Conservation (phyloP, 2,329 filamentous ascomycete genomes). For the Sordariomycetes sp. region DNA sequence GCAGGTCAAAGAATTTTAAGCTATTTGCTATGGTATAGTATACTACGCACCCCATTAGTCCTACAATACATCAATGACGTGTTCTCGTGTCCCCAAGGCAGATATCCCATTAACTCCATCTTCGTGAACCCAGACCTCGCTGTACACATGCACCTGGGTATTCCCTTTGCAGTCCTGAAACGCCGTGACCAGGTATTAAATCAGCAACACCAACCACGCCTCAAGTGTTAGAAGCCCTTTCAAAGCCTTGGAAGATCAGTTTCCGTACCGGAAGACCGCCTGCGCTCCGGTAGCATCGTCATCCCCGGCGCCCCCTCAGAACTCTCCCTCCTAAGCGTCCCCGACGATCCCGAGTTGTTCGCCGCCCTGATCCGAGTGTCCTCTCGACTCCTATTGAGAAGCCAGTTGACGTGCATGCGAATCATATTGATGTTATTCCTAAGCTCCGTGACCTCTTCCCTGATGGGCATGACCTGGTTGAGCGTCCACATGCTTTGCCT, state of each 20-base stretch:
- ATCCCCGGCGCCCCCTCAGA: slow-evolving; percentile 11
- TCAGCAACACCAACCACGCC: background rate
- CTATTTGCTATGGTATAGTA: no score
- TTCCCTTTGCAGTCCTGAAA: no score
- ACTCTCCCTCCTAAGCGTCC: slow-evolving; percentile 20
- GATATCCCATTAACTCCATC: no score
- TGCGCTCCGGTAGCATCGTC: slow-evolving; percentile 20
- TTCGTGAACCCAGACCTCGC: no score
- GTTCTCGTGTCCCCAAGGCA: no score
- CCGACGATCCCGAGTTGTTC: slow-evolving; percentile 20
- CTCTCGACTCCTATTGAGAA: slow-evolving; percentile 42
- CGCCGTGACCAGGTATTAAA: no score
- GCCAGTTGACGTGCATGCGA: slow-evolving; percentile 50
- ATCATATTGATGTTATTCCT: slow-evolving; percentile 48
- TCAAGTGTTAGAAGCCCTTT: background rate
- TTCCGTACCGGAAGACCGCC: slow-evolving; percentile 26
- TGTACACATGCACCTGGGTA: no score
- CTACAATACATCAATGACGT: no score
- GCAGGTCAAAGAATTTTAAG: no score
- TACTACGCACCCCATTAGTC: no score
- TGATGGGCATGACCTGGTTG: slow-evolving; percentile 52
- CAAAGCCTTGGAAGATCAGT: slow-evolving; percentile 20
- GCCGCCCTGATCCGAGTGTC: slow-evolving; percentile 31
- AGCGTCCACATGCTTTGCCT: slow-evolving; percentile 52
- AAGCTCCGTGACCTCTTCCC: slow-evolving; percentile 53